These are phyloP conservation scores for Populus alba DNA, from an alignment of 345 rosid species.

Conservation along the genomic window DNA sequence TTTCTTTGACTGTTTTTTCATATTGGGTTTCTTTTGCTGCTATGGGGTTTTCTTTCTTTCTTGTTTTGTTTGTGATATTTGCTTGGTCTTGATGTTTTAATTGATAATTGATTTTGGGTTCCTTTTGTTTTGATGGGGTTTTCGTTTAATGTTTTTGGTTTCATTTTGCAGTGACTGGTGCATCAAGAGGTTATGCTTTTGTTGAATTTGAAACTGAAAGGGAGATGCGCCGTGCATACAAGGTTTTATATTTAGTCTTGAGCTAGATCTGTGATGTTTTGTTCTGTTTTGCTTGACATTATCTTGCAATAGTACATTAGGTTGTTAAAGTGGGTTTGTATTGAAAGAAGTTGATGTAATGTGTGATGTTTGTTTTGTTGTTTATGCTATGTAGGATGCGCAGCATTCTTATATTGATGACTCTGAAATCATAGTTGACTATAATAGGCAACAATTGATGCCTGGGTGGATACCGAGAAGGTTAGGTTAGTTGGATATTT, in stretches of 20 bases:
- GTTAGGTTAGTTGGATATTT: conserved; percentile 54
- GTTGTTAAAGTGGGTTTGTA: background rate
- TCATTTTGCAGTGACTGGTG: conserved; percentile 69
- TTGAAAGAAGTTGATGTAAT: background rate
- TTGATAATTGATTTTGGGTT: background rate
- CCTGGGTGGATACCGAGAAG: conserved; percentile 99
- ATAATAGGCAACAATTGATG: conserved; percentile 80
- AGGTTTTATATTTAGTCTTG: conserved; percentile 38
- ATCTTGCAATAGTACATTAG: background rate
- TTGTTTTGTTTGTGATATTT: no score
- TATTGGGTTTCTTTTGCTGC: background rate
- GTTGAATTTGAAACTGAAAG: conserved; percentile 80
- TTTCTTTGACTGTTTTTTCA: background rate
- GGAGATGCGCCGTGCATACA: conserved; percentile 82
- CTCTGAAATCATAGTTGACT: conserved; percentile 79
- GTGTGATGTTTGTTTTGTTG: background rate
- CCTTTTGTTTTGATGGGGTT: background rate
- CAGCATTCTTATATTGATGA: conserved; percentile 75
- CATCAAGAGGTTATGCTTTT: conserved; percentile 84
- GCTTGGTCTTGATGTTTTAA: background rate
- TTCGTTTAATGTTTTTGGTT: background rate
- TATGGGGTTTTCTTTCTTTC: background rate
- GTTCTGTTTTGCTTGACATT: background rate
- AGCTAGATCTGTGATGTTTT: background rate
- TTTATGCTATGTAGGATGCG: conserved; percentile 53